Evolutionary conservation across 1,284 basidiomycete genomes (phyloP).

Genomic region (Ustilago bromivora): DNA sequence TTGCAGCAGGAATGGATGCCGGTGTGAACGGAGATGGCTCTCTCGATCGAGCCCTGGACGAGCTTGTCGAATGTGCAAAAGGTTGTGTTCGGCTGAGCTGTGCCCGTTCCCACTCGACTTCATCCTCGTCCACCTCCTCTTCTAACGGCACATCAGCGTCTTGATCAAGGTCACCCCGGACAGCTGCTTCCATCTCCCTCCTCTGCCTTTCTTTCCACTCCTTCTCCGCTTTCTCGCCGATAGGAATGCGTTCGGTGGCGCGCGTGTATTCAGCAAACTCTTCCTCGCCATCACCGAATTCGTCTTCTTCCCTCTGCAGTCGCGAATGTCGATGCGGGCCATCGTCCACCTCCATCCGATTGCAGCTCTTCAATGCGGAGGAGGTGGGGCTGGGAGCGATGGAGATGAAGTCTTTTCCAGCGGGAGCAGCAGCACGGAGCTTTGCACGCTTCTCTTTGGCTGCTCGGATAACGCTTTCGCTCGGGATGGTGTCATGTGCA

Average conservation of each 20-base stretch:
- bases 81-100: slow-evolving; percentile 54
- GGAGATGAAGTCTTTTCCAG: slow-evolving; percentile 51
- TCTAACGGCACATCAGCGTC: slow-evolving; percentile 69
- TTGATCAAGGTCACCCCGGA: slow-evolving; percentile 39
- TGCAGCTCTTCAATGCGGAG: slow-evolving; percentile 14
- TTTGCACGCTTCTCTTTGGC: slow-evolving; percentile 57
- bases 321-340: slow-evolving; percentile 61
- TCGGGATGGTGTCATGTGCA: slow-evolving; percentile 47
- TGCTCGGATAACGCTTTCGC: slow-evolving; percentile 50
- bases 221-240: slow-evolving; percentile 52
- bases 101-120: slow-evolving; percentile 71
- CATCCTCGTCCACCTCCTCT: slow-evolving; percentile 80
- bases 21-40: slow-evolving; percentile 53
- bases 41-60: slow-evolving; percentile 13
- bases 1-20: slow-evolving; percentile 49
- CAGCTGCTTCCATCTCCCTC: slow-evolving; percentile 43
- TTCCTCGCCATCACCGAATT: slow-evolving; percentile 61
- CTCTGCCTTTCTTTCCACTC: slow-evolving; percentile 40
- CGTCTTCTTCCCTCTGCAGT: slow-evolving; percentile 63
- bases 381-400: slow-evolving; percentile 14
- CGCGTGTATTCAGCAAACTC: slow-evolving; percentile 65
- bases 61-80: not conserved
- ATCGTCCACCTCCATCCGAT: slow-evolving; percentile 23
- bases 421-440: slow-evolving; percentile 18
- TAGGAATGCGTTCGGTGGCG: slow-evolving; percentile 61